Evolutionary conservation across 2,329 filamentous ascomycete species (phyloP), one percentile per base, ranked within the genome.

Genomic region (Neopestalotiopsis clavispora): DNA sequence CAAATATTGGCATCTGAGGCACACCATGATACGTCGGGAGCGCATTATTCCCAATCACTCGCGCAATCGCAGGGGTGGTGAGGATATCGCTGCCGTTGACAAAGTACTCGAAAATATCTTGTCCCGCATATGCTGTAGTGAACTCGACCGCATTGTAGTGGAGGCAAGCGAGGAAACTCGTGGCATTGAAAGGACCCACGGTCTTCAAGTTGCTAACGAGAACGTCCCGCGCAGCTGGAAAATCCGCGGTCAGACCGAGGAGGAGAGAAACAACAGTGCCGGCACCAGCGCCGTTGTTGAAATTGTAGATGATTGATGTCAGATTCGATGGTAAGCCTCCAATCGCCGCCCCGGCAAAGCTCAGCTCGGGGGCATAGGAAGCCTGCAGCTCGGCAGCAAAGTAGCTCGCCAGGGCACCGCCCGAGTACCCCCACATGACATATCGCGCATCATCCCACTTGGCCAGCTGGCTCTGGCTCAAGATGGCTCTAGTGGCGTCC

Each of bases 341-440:
- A 2, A 68, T 4, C 9, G 61, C 61, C 1, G 34, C 62, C 0
- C 67, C 67, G 20, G 12, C 61, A 13, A 68, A 38, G n/a, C 2
- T 57, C 13, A 68, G n/a, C 3, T 68, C 67, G 10, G 61, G 49
- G n/a, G 67, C 67, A 34, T 65, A 68, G 17, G 52, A 45, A 10
- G 23, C 52, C 20, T 68, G 67, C 17, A 49, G 56, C 62, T 61
- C 67, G 10, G 67, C 67, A 17, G 67, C 67, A 52, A 28, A 59
- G 32, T 52, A 34, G 32, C 49, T 38, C 14, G 67, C 61, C 49
- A 87, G 71, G 13, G 81, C 80, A n/a, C 85, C 86, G 5, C 86
- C 85, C 4, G 83, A 86, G 74, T 87, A 87, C 4, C 86, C 86
- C 85, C 85, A 89, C 67, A 88, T 75, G 2, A 82, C 80, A 57